Evolutionary conservation across 805 yeast species (phyloP), one percentile per base, ranked within the genome.

Genomic region (Cyberlindnera xylosilytica): DNA sequence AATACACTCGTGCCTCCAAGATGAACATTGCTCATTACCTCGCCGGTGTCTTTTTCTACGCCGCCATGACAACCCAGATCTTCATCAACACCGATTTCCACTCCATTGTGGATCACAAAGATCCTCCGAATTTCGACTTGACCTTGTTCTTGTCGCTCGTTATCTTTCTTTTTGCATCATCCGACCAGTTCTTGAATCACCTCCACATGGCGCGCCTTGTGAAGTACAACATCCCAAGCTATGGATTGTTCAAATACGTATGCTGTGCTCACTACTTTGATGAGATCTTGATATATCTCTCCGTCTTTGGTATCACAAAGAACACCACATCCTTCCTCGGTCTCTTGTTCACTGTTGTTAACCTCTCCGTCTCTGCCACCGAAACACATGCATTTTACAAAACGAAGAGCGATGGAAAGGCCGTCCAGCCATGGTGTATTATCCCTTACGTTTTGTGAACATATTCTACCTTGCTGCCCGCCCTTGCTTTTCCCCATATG

Each of bases 181-280:
- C 58, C 7, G 75, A 72, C 50, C 87, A 81, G 53, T 68, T 53
- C 20, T 29, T 51, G 26, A 57, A 62, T 36, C 59, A 45, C 36
- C 42, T 30, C 15, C 65, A 39, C 44, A 55, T 40, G 17, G 57
- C 47, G 4, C 60, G 41, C 48, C 53, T 47, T 29, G 50, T 53
- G 44, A 54, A 50, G 23, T 75, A 76, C 54, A 68, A 77, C 1
- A 52, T 71, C 20, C 93, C 95, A 3, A 58, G 53, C 2, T 58
- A 62, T 27, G 71, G 81, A 1, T 49, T 78, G 36, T 83, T 83
- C 56, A 59, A 60, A 33, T 58, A 58, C n/a, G 66, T 74, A 2
- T 66, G 78, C 15, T 76, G 83, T 50, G 83, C 91, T 0, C 95
- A 85, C 59, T 85, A 84, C 52, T 63, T 79, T 16, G 83, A 82